Evolutionary conservation across 1,284 basidiomycete genomes (phyloP), one percentile per base, ranked within the genome.

Genomic region (Sparassis latifolia): DNA sequence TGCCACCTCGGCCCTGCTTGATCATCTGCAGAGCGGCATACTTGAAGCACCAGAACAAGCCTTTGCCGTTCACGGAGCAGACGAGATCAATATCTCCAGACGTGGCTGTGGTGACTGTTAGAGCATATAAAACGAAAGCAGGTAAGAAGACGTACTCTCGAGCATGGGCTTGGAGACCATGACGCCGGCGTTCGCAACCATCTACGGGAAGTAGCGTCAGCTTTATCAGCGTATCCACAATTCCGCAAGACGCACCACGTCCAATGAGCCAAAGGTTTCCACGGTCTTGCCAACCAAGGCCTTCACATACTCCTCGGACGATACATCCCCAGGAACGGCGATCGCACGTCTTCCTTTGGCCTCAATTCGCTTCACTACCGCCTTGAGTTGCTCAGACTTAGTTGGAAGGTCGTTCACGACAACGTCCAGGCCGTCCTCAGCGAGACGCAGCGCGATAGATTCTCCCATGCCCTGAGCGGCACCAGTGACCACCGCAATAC

Each of bases 401-500:
- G 51, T 50, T 0, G 59, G 52, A 7, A 73, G 27, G 51, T 75
- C 73, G 45, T 67, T 64, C 41, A 76, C 37, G 3, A 63, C 69
- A 4, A 76, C 57, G 42, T 70, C 61, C 32, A 72, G 61, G 2
- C 72, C 75, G 50, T 76, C 73, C 3, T 58, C 49, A 1, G 74
- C 70, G 4, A 76, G 65, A 0, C 69, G 64, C 0, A 70, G 56
- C 12, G 68, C 68, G 38, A 73, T 70, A 10, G 68, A 66, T 3
- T 62, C 57, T 0, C 73, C 73, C 35, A 75, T 68, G 7, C 72
- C 74, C 42, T 65, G 62, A 3, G 63, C 60, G 7, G 63, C 64
- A 2, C 69, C 70, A 2, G 71, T 72, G 6, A 72, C 60, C 44
- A 71, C 47, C 1, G 66, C 69, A 28, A 53, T 32, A 31, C 52